Conservation (phyloP, 2,329 filamentous ascomycete genomes). For the Lasiodiplodia gonubiensis region DNA sequence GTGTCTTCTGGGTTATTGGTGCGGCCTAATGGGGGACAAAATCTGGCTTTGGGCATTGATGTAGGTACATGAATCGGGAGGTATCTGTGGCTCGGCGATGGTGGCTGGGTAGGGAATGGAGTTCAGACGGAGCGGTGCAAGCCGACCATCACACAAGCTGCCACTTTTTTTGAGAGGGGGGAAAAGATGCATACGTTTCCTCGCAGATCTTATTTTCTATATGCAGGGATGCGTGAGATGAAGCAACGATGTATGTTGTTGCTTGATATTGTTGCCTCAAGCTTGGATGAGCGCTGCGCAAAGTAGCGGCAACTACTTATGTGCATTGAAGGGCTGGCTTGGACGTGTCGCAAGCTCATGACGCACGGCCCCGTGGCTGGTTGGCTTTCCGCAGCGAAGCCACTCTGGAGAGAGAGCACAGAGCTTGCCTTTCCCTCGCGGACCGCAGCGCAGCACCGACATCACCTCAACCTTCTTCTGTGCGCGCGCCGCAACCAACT, state of each 20-base stretch:
- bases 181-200: constrained; percentile 19
- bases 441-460: background rate
- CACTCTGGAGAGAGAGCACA: constrained; percentile 3
- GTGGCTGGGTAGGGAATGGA: constrained; percentile 12
- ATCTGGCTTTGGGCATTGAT: background rate
- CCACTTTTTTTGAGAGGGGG: background rate
- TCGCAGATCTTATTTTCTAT: background rate
- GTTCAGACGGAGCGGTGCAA: constrained; percentile 1
- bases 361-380: constrained; percentile 21
- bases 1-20: constrained; percentile 9
- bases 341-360: constrained; percentile 21
- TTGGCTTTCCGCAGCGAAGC: constrained; percentile 8
- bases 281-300: background rate
- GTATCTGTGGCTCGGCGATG: background rate
- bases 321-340: background rate
- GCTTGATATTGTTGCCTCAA: background rate
- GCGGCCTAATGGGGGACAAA: background rate
- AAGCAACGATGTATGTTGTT: background rate
- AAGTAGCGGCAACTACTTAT: background rate
- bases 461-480: background rate
- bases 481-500: background rate
- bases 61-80: background rate
- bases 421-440: constrained; percentile 13
- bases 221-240: constrained; percentile 6
- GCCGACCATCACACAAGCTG: background rate